Percentiles rank a stretch among this genome's conserved stretches.
Conservation (phyloP, 2,329 filamentous ascomycete species). For the Scopulariopsis brevicaulis region DNA sequence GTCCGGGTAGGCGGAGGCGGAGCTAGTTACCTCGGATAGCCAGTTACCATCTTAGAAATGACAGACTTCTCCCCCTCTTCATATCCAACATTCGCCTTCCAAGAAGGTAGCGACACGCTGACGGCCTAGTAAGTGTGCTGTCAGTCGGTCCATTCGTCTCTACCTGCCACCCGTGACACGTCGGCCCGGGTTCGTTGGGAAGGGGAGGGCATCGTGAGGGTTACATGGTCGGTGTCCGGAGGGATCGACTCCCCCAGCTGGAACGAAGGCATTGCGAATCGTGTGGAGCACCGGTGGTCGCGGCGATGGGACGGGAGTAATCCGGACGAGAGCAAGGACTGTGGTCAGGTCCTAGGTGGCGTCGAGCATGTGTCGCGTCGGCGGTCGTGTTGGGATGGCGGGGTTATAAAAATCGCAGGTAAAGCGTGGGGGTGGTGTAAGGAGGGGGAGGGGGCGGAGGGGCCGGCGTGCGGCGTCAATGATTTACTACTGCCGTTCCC, state of each 20-base stretch:
- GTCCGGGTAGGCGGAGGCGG: background rate
- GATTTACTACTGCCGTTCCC: background rate
- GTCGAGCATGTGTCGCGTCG: background rate
- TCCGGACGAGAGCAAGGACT: background rate
- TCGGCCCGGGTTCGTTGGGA: background rate
- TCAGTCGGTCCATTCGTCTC: background rate
- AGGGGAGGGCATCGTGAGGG: conserved; percentile 16
- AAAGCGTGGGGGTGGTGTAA: background rate
- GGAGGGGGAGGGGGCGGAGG: background rate
- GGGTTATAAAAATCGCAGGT: background rate
- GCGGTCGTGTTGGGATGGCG: background rate
- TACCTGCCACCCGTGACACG: background rate
- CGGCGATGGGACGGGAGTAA: no score
- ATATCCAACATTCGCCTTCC: conserved; percentile 82
- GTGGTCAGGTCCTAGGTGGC: background rate
- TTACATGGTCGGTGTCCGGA: conserved; percentile 66
- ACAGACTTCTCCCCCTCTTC: conserved; percentile 89
- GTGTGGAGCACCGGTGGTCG: background rate
- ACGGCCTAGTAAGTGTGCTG: conserved; percentile 53
- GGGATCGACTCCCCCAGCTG: conserved; percentile 62
- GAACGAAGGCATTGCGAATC: conserved; percentile 15
- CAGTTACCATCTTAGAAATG: conserved; percentile 71
- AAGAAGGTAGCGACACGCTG: conserved; percentile 91
- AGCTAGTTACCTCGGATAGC: conserved; percentile 64
- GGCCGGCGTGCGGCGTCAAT: background rate